Conservation (phyloP, 495 filamentous ascomycete species). For the Evernia prunastri region DNA sequence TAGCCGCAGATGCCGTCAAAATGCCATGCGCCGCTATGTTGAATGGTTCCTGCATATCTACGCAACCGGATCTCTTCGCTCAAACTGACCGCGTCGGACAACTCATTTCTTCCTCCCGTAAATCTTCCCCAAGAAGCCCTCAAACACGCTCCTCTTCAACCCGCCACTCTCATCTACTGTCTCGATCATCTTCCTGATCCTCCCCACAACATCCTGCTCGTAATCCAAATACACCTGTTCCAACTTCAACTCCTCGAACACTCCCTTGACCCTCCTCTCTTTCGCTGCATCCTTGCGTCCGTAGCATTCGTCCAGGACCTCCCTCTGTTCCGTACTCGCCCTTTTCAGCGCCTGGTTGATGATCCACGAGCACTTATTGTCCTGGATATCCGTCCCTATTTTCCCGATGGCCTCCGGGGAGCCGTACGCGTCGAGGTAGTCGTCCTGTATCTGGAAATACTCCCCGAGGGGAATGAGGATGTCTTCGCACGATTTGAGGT, state of each 20-base stretch:
- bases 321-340: constrained; percentile 72
- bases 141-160: constrained; percentile 82
- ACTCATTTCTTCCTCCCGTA: constrained; percentile 79
- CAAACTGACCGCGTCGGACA: not conserved
- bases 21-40: not conserved
- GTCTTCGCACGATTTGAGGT: constrained; percentile 76
- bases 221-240: constrained; percentile 77
- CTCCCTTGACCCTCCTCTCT: constrained; percentile 77
- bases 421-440: constrained; percentile 97
- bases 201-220: constrained; percentile 73
- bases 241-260: constrained; percentile 78
- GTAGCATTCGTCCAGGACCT: constrained; percentile 46
- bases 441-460: constrained; percentile 98
- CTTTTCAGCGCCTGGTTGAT: constrained; percentile 84
- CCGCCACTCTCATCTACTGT: constrained; percentile 78
- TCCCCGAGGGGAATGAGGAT: constrained; percentile 98
- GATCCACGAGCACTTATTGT: constrained; percentile 99
- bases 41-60: not conserved
- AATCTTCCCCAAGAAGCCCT: constrained; percentile 88
- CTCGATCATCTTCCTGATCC: constrained; percentile 67
- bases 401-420: constrained; percentile 88
- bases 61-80: not conserved
- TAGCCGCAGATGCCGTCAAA: not conserved
- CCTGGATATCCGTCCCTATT: constrained; percentile 96
- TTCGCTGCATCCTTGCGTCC: constrained; percentile 75